Evolutionary conservation across 805 yeast species (phyloP).

Genomic region (Phaffomyces thermotolerans): DNA sequence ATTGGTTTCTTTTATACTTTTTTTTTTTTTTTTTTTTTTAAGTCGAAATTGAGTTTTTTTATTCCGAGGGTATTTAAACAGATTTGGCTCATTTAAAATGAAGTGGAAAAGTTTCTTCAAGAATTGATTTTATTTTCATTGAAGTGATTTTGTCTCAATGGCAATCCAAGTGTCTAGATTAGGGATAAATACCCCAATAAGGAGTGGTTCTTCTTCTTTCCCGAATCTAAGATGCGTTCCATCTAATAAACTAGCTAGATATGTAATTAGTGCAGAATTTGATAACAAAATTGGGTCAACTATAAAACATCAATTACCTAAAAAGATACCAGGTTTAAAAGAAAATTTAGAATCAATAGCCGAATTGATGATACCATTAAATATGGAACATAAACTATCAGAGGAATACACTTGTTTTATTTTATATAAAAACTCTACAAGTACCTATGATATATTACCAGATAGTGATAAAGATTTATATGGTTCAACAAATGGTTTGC

Average conservation of each 20-base stretch:
- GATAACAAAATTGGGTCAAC: constrained; percentile 72
- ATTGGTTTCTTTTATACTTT: constrained; percentile 2
- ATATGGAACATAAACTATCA: constrained; percentile 44
- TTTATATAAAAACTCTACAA: constrained; percentile 33
- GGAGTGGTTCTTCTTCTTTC: constrained; percentile 1
- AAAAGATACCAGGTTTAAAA: constrained; percentile 30
- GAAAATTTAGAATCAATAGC: constrained; percentile 33
- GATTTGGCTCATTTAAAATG: too few species aligned
- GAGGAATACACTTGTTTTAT: constrained; percentile 55
- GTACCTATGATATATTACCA: constrained; percentile 16
- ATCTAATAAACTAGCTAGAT: constrained; percentile 36
- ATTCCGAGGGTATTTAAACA: too few species aligned
- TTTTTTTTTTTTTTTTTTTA: background rate
- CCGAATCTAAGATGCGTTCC: constrained; percentile 4
- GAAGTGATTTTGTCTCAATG: background rate
- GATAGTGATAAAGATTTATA: constrained; percentile 13
- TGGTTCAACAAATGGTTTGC: constrained; percentile 11
- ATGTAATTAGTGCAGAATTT: constrained; percentile 67
- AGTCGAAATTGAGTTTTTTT: background rate
- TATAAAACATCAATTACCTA: constrained; percentile 54
- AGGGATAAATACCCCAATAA: background rate
- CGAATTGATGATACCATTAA: constrained; percentile 57
- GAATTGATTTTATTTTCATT: background rate
- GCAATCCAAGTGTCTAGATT: background rate
- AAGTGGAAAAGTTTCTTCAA: too few species aligned